A percentile compares a stretch with the other conserved stretches of the same genome.
These are phyloP conservation scores for Suillus placidus DNA, from an alignment of 768 basidiomycete genomes.

Conservation along the genomic window DNA sequence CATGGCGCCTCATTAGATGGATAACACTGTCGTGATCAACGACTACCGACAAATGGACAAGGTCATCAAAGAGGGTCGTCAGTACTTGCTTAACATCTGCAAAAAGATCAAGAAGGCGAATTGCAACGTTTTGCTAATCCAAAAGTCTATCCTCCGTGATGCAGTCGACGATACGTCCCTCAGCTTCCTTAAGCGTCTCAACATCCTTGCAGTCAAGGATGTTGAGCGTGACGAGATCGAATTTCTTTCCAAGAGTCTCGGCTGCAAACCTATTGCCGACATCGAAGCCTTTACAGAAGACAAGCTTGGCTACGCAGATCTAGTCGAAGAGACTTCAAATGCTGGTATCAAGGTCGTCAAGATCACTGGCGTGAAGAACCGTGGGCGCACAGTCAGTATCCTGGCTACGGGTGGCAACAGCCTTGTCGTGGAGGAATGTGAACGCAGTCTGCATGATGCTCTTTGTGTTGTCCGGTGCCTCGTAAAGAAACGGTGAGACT, in stretches of 20 bases:
- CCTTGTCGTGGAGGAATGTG: conserved; percentile 94
- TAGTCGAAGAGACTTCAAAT: conserved; percentile 86
- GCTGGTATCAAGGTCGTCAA: conserved; percentile 90
- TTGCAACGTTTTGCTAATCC: conserved; percentile 97
- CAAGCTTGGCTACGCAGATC: conserved; percentile 94
- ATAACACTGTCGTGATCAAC: conserved; percentile 98
- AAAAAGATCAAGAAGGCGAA: conserved; percentile 99
- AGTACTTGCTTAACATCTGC: conserved; percentile 96
- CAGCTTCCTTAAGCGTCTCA: conserved; percentile 95
- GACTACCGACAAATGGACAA: conserved; percentile 99
- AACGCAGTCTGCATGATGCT: conserved; percentile 96
- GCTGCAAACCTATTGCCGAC: conserved; percentile 95
- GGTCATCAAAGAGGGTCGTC: conserved; percentile 97
- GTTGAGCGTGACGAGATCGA: conserved; percentile 99
- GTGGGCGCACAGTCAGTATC: conserved; percentile 92
- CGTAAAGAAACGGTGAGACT: conserved; percentile 90
- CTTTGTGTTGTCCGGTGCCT: conserved; percentile 98
- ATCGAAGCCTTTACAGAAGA: conserved; percentile 98
- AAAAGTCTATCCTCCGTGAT: conserved; percentile 98
- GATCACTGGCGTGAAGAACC: conserved; percentile 93
- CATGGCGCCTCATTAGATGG: conserved; percentile 68
- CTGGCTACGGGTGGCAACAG: conserved; percentile 93
- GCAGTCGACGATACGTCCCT: conserved; percentile 98
- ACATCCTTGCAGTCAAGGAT: conserved; percentile 96
- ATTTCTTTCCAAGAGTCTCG: conserved; percentile 92